Evolutionary conservation across 305 asterid genomes (phyloP), one percentile per base, ranked within the genome.

Genomic region (Petunia hybrid): DNA sequence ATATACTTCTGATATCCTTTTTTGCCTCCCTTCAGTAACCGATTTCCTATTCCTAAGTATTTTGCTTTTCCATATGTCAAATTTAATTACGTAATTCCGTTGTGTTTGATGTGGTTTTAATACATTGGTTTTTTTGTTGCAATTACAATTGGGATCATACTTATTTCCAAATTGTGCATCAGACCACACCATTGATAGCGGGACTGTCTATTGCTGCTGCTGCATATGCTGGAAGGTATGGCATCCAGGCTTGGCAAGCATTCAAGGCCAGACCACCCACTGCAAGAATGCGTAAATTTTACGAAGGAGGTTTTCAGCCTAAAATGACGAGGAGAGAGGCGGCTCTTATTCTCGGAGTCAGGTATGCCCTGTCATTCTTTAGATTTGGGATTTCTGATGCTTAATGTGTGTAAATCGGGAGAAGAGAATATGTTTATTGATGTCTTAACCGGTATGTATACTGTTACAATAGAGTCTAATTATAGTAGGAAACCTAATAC

Each of bases 261-360:
- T 86, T 90, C 89, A 93, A 93, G 86, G 94, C 97, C 62, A 90
- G 99, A 76, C 97, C 98, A 7, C 95, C 92, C 14, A 89, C 97
- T 73, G 91, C 89, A 41, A 88, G 96, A 86, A 78, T 92, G 91
- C 97, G 97, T 75, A 95, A 92, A 84, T 95, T 93, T 80, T 93
- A 93, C 16, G 97, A 92, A 66, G 99, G 99, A 73, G 98, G 99
- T 86, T 95, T 95, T 86, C 98, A 91, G 88, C 95, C 88, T 16
- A 89, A 85, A 85, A 95, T 95, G 98, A 95, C 95, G 3, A 87
- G 94, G 64, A 92, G 95, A 81, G 99, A 95, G 87, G 99, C 98
- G 8, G 90, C 98, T 80, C 94, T 93, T 82, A 95, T 93, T 84
- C 97, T 95, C 61, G 99, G 99, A 70, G 95, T 93, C 79, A 88